Base-by-base conservation (phyloP, 148 eudicot species). In the Fagopyrum homotropicum region DNA sequence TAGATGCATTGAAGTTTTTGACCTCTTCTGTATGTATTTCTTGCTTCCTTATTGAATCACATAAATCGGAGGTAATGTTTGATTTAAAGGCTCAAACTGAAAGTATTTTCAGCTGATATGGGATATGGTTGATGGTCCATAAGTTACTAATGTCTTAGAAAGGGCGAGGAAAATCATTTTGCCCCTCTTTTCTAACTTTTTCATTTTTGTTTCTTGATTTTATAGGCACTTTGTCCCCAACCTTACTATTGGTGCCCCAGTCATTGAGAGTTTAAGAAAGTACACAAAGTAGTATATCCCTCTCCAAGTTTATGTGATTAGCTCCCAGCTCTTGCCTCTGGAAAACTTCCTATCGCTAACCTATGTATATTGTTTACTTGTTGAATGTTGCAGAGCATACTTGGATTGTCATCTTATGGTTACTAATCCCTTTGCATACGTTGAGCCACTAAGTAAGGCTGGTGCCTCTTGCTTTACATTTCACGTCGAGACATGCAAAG, bases 331-430 rank as follows among this genome's bases (percentile, higher is more conserved):
- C 71, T 40, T 40, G 17, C 71, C 71, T 40, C 71, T 43, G 17
- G 9, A 66, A 66, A 15, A 19, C 69, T 63, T 63, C 26, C 5
- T 63, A 30, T 63, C 26, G 16, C 46, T 66, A 40, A 66, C 71
- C 22, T 35, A 10, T 49, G 74, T 69, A 45, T 72, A 16, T 52
- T 35, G 14, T 75, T 0, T 44, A 5, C 63, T 19, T 6, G 19
- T 19, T 22, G 9, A 22, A 19, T 40, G 68, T 55, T 84, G 30
- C 81, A 96, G 99, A 81, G 97, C 98, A 30, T 96, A 96, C 81
- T 78, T 96, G 82, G 99, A 96, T 83, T 96, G 99, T 75, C 99
- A 96, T 84, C 93, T 96, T 75, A 96, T 96, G 99, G 99, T 96
- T 59, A 96, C 99, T 29, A 87, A 96, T 84, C 99, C 99, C 52